Conservation (phyloP, 208 protist species). For the Naegleria gruberi region DNA sequence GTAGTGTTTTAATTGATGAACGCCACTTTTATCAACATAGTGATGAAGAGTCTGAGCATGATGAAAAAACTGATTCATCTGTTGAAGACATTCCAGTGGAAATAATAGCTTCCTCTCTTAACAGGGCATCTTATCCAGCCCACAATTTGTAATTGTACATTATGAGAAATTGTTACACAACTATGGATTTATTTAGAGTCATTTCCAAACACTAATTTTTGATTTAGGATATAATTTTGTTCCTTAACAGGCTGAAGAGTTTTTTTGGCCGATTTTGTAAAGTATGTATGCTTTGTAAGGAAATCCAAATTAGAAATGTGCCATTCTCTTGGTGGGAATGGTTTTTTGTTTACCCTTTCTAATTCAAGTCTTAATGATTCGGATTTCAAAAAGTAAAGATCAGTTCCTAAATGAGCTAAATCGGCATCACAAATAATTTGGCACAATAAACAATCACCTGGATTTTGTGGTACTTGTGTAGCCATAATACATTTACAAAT, state of each 20-base stretch:
- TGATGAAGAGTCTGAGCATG: not conserved
- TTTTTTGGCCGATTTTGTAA: not conserved
- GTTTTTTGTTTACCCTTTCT: not conserved
- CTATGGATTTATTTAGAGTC: too few relatives aligned
- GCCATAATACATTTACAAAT: conserved; percentile 19
- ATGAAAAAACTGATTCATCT: not conserved
- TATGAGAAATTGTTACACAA: too few relatives aligned
- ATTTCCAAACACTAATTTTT: not conserved
- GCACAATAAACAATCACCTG: not conserved
- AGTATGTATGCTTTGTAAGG: conserved; percentile 11
- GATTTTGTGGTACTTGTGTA: conserved; percentile 8
- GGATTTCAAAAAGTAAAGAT: conserved; percentile 10
- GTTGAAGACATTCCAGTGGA: not conserved
- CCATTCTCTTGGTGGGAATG: not conserved
- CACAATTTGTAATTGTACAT: too few relatives aligned
- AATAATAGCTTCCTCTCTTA: too few relatives aligned
- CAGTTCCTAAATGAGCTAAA: conserved; percentile 9
- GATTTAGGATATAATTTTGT: not conserved
- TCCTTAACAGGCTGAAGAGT: not conserved
- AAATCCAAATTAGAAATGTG: conserved; percentile 7
- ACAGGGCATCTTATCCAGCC: too few relatives aligned
- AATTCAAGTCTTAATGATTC: conserved; percentile 18
- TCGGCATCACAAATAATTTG: conserved; percentile 18
- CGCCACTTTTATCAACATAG: not conserved
- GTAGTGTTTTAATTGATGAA: not conserved